Base-by-base conservation (phyloP, 2,329 filamentous ascomycete species). In the Fusarium haematococcum region DNA sequence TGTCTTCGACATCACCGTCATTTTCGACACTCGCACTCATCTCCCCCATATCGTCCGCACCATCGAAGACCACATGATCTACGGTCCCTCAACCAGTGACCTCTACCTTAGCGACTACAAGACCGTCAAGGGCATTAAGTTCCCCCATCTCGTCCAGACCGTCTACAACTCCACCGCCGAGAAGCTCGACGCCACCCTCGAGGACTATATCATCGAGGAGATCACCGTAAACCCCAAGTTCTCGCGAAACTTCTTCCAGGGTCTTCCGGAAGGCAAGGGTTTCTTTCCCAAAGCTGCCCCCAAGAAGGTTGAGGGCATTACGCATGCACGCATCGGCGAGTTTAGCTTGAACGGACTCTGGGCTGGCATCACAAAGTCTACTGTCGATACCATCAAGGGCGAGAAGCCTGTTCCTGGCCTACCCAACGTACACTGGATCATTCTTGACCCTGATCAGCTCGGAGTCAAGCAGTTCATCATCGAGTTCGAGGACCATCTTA, bases 311-410 rank as follows among this genome's bases (percentile, higher is more conserved):
- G 43, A 50, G 6, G 45, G 9, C 2, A 16, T 71, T 14, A 32
- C 59, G 1, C 59, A 64, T 14, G 73, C 67, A 2, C 64, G 62
- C 16, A 37, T 75, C 2, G 65, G 58, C 0, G 73, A 75, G 25
- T 75, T 71, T 6, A 75, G 70, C 23, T 57, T 64, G 0, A 75
- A 75, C 8, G 61, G 68, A 8, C 65, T 75, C 1, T 72, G 70
- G 23, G 63, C 70, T 2, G 70, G 52, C 14, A 16, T 41, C 8
- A 69, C 56, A 6, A 64, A 57, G 18, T 18, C 43, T 10, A 68
- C 65, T 3, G 58, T 52, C n/a, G 37, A 69, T 0, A 45, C 32
- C 5, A 50, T 71, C 37, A 67, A 67, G 27, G 37, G 14, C 4
- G 27, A 60, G 39, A 62, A 33, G 10, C 63, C 59, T 16, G 30